Evolutionary conservation across 1,284 basidiomycete genomes (phyloP).

Genomic region (Pseudozyma sp.): DNA sequence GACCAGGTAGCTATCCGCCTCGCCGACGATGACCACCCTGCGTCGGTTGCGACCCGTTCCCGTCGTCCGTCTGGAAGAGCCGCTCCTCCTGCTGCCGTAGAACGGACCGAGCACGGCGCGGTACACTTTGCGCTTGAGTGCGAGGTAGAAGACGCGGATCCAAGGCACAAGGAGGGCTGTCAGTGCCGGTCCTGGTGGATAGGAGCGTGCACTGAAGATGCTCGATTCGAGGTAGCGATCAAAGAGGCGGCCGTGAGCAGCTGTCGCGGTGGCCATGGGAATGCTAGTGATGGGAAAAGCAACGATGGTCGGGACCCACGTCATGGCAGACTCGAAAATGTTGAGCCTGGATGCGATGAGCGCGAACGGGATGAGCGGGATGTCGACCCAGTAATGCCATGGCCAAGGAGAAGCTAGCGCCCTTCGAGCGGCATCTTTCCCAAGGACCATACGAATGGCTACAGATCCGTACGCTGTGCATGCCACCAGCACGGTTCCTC

Average conservation of each 20-base stretch:
- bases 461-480: constrained; percentile 54
- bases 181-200: constrained; percentile 56
- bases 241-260: constrained; percentile 22
- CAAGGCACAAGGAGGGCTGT: constrained; percentile 59
- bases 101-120: constrained; percentile 45
- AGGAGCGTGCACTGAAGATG: constrained; percentile 23
- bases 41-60: constrained; percentile 18
- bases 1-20: constrained; percentile 29
- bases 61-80: constrained; percentile 8
- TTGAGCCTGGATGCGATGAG: constrained; percentile 56
- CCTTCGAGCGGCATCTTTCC: constrained; percentile 45
- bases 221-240: constrained; percentile 24
- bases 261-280: constrained; percentile 19
- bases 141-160: constrained; percentile 58
- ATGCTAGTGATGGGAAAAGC: constrained; percentile 49
- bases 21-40: constrained; percentile 49
- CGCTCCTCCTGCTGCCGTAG: constrained; percentile 13
- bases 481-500: constrained; percentile 41
- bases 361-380: constrained; percentile 65
- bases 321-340: constrained; percentile 56
- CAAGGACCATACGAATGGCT: constrained; percentile 53
- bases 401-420: constrained; percentile 56
- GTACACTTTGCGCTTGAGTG: constrained; percentile 53
- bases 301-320: constrained; percentile 59
- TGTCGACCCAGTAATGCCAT: constrained; percentile 63